Percentiles rank a stretch among this genome's conserved stretches.
These are phyloP conservation scores for Fistulifera pelliculosa DNA, from an alignment of 108 stramenopile genomes.

Conservation along the genomic window DNA sequence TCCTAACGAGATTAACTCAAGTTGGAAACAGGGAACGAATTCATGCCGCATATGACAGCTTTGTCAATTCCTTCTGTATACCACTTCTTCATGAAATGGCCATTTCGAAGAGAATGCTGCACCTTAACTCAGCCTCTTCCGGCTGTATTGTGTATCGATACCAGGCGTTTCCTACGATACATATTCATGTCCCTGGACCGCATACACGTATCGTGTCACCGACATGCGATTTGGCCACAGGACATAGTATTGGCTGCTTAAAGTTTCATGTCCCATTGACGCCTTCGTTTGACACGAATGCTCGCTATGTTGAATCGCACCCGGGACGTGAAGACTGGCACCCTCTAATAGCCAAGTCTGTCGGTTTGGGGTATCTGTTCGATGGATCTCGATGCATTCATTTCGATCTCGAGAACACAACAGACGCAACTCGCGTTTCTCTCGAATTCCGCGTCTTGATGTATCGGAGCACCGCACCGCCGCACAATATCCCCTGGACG, in stretches of 20 bases:
- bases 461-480: slow-evolving; percentile 5
- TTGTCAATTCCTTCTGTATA: slow-evolving; percentile 63
- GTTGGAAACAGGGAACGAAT: slow-evolving; percentile 30
- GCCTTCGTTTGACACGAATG: slow-evolving; percentile 49
- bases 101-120: slow-evolving; percentile 40
- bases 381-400: slow-evolving; percentile 67
- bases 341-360: slow-evolving; percentile 38
- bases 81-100: slow-evolving; percentile 62
- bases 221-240: slow-evolving; percentile 52
- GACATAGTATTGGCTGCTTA: slow-evolving; percentile 50
- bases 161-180: slow-evolving; percentile 67
- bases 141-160: slow-evolving; percentile 45
- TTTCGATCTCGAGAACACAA: slow-evolving; percentile 60
- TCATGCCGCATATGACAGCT: slow-evolving; percentile 56
- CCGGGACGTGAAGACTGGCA: slow-evolving; percentile 74
- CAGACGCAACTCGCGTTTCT: slow-evolving; percentile 52
- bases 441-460: slow-evolving; percentile 37
- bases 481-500: neutral
- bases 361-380: slow-evolving; percentile 57
- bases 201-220: slow-evolving; percentile 33
- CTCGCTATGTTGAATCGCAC: slow-evolving; percentile 49
- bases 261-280: slow-evolving; percentile 69
- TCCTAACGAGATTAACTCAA: slow-evolving; percentile 34
- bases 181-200: slow-evolving; percentile 53
- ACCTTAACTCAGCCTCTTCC: slow-evolving; percentile 17